Base-by-base conservation (phyloP, 371 early-diverging fungal genomes). In the Mortierella sp. region DNA sequence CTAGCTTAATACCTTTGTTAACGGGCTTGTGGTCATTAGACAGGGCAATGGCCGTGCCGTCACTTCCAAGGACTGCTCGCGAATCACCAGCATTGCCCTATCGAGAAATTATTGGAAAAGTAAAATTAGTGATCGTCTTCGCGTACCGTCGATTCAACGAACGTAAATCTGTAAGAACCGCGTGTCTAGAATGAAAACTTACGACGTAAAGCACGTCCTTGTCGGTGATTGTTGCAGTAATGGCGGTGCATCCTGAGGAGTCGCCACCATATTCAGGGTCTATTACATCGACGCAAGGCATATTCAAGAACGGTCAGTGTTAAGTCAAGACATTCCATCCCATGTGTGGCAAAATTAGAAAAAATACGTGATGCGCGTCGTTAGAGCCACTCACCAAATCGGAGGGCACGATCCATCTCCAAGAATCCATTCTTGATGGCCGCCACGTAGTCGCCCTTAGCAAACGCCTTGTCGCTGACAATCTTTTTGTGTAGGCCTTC, bases 1-100 rank as follows among this genome's bases (percentile, higher is more conserved):
- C n/a, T n/a, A n/a, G n/a, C n/a, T n/a, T 17, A 42, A 21, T 79
- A 83, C 81, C 81, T 44, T 82, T 81, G 76, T 94, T 91, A 19
- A 76, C 86, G 17, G 99, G 99, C 76, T 98, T 98, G 83, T 98
- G 99, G 80, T 98, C 99, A 64, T 84, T 81, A n/a, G 96, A 95
- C 59, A 98, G 81, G 8, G 92, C 85, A 17, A 83, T 79, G 1
- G 94, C 94, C 6, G 62, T 66, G 14, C 99, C 99, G 31, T 84
- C 72, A 39, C 75, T 73, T 69, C 91, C 86, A 26, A 98, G 70
- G 44, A 98, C 90, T 28, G 94, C 93, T 31, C 99, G 89, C 43
- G 97, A 96, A 82, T 98, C 99, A 47, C 99, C 99, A 12, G 97
- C 96, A 68, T 98, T 98, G 44, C 90, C 94, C 87, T 90, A 78